A percentile compares a stretch with the other conserved stretches of the same genome.
Evolutionary conservation across 495 filamentous ascomycete genomes (phyloP).

Genomic region (Parathielavia hyrcaniae): DNA sequence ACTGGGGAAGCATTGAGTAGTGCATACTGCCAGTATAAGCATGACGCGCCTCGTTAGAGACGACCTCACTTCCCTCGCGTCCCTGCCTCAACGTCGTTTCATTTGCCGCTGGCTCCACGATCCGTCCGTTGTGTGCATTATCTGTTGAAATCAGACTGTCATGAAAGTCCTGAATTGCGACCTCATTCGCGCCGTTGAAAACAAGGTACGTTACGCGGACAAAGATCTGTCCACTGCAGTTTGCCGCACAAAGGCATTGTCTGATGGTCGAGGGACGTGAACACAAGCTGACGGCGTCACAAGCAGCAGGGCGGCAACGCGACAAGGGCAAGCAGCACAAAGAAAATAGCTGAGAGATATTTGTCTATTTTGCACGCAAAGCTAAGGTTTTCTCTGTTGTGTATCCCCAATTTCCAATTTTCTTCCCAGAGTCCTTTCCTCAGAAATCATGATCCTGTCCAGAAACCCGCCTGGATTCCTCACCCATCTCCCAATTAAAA

Average conservation of each 20-base stretch:
- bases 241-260: not conserved
- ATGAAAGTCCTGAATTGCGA: too few species aligned
- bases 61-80: too few species aligned
- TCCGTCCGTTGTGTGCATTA: too few species aligned
- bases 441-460: slow-evolving; percentile 9
- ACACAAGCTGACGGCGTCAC: too few species aligned
- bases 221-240: not conserved
- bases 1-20: too few species aligned
- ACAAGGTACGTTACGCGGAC: not conserved
- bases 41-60: too few species aligned
- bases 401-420: slow-evolving; percentile 4
- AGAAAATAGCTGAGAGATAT: not conserved
- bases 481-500: not conserved
- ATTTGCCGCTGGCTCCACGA: too few species aligned
- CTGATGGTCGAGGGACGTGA: not conserved
- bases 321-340: not conserved
- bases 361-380: slow-evolving; percentile 1
- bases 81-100: not conserved
- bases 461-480: slow-evolving; percentile 8
- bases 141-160: too few species aligned
- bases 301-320: too few species aligned
- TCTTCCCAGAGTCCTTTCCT: not conserved
- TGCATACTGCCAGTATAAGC: too few species aligned
- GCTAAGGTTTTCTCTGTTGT: slow-evolving; percentile 1
- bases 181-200: too few species aligned